These are phyloP conservation scores for Heliocybe sulcata DNA, from an alignment of 1,284 basidiomycete genomes.

Conservation along the genomic window DNA sequence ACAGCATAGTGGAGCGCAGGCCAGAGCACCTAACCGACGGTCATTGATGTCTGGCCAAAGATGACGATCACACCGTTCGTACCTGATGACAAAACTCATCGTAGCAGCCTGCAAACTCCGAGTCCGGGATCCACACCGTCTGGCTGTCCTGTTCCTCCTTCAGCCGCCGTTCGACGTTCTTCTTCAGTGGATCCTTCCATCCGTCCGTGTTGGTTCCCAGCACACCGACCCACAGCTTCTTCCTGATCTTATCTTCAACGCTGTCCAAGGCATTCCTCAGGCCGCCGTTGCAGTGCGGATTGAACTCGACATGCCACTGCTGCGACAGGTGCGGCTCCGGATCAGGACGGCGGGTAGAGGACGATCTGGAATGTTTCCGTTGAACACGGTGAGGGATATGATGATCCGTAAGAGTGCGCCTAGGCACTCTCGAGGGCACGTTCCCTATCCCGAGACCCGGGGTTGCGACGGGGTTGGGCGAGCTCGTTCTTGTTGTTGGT, in stretches of 20 bases:
- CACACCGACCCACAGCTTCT: conserved; percentile 75
- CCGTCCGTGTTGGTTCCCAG: conserved; percentile 62
- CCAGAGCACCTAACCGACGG: conserved; percentile 60
- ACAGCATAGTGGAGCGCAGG: conserved; percentile 84
- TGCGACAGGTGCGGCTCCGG: conserved; percentile 12
- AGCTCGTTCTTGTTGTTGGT: neutral
- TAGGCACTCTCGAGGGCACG: neutral
- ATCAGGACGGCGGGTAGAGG: conserved; percentile 10
- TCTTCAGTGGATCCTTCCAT: conserved; percentile 48
- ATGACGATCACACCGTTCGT: conserved; percentile 5
- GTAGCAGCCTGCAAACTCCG: conserved; percentile 72
- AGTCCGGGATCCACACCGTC: conserved; percentile 79
- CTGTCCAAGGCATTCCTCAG: conserved; percentile 73
- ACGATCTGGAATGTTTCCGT: conserved; percentile 21
- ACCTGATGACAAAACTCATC: conserved; percentile 86
- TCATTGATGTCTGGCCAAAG: neutral
- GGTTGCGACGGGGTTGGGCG: neutral
- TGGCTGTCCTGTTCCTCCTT: conserved; percentile 46
- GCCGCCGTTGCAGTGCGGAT: conserved; percentile 73
- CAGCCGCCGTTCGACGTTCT: conserved; percentile 57
- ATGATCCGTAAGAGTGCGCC: conserved; percentile 9
- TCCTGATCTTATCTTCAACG: conserved; percentile 41
- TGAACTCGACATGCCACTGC: conserved; percentile 55
- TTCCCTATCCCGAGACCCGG: neutral
- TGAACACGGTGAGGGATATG: conserved; percentile 32